Evolutionary conservation across 2,329 filamentous ascomycete species (phyloP), one percentile per base, ranked within the genome.

Genomic region (Claviceps spartinae): DNA sequence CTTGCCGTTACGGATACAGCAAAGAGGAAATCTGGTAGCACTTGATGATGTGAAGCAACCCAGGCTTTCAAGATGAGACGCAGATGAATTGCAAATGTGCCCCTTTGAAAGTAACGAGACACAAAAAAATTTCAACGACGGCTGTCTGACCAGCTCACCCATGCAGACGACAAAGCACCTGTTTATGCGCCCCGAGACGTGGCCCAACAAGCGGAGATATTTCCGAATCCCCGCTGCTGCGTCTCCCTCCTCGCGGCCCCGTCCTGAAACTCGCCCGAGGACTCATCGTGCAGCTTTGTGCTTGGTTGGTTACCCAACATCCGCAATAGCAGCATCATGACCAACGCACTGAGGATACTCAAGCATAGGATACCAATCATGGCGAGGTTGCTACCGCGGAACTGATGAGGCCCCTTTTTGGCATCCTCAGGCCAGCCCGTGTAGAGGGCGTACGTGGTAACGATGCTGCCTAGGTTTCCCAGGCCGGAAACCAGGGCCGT

Each of bases 361-460:
- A 82, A 70, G 56, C 79, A 81, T 20, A 95, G 69, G 52, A 95
- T 95, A 2, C 83, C 89, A 54, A 95, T 82, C 88, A 95, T 94
- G 59, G 84, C 81, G 58, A 90, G 71, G 67, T 94, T 95, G 69
- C 88, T 94, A 65, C 83, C 83, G 56, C 86, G 82, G 68, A 85
- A 94, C 68, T 84, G 83, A 60, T 78, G 74, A 9, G 78, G 78
- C 0, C 86, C 86, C 1, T 76, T 71, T n/a, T 69, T 71, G 8
- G 80, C 79, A 65, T 95, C 89, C 44, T 77, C 83, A 2, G 83
- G 79, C 89, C 89, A 95, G 34, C 89, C 89, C 0, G 83, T 84
- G 67, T 95, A 95, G 47, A 95, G 71, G 13, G 89, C 89, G 63
- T 95, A 95, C 0, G 89, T 95, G 2, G 88, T 95, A 51, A 86